phyloP scores from a whole-genome alignment of 2,329 filamentous ascomycete genomes.

The Cordyceps fumosorosea region DNA sequence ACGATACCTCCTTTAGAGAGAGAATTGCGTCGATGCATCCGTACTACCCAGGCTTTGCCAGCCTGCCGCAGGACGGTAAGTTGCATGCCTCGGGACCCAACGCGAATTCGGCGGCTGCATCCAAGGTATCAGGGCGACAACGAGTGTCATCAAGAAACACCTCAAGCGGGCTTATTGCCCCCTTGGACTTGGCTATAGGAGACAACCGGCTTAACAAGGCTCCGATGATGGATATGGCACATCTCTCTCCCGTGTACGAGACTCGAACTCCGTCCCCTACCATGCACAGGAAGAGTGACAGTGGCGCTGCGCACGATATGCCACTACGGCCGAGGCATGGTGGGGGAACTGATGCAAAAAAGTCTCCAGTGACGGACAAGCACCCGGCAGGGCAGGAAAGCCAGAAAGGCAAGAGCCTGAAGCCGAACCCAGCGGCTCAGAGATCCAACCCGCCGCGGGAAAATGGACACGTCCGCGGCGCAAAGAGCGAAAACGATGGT shows the following conservation, averaged over 20 bases:
- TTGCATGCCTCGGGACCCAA: constrained; percentile 14
- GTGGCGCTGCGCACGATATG: background rate
- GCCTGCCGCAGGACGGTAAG: constrained; percentile 25
- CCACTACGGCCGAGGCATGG: constrained; percentile 3
- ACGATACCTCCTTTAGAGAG: constrained; percentile 36
- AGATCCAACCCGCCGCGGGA: constrained; percentile 26
- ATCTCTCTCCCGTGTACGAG: constrained; percentile 69
- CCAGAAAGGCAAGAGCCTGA: constrained; percentile 21
- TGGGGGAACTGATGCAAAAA: constrained; percentile 18
- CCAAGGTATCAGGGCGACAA: constrained; percentile 27
- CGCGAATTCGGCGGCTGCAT: constrained; percentile 18
- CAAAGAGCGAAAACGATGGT: constrained; percentile 48
- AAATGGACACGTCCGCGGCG: constrained; percentile 47
- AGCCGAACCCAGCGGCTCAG: constrained; percentile 28
- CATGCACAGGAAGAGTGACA: constrained; percentile 48
- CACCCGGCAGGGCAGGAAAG: constrained; percentile 17
- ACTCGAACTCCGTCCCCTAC: constrained; percentile 65
- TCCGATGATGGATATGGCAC: constrained; percentile 35
- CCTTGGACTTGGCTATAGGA: constrained; percentile 48
- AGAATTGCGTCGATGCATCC: constrained; percentile 35
- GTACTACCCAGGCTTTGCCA: constrained; percentile 22
- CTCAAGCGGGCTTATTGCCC: constrained; percentile 45
- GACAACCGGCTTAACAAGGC: constrained; percentile 34
- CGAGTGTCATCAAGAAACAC: constrained; percentile 34
- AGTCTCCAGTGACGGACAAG: constrained; percentile 15